These are phyloP conservation scores for Didymosphaeria variabile DNA, from an alignment of 2,329 filamentous ascomycete species.

Conservation along the genomic window DNA sequence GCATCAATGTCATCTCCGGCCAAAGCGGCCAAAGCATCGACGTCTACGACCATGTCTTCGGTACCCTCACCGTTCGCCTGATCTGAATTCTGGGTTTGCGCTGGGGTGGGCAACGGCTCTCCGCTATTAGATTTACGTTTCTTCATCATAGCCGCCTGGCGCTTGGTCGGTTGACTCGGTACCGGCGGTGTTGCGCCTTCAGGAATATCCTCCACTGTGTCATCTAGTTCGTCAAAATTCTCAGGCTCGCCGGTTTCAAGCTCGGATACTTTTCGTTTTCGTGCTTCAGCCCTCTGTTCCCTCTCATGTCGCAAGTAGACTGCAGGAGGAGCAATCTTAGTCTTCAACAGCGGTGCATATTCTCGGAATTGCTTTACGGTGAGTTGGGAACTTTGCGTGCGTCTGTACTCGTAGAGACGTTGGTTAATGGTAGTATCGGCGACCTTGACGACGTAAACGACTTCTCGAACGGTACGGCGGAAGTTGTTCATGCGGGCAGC, in stretches of 20 bases:
- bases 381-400: constrained; percentile 82
- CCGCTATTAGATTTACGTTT: constrained; percentile 4
- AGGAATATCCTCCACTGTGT: neutral
- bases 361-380: constrained; percentile 87
- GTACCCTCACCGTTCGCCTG: constrained; percentile 14
- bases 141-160: constrained; percentile 8
- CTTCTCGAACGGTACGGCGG: constrained; percentile 87
- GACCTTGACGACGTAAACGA: constrained; percentile 98
- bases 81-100: neutral
- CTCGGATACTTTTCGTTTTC: constrained; percentile 27
- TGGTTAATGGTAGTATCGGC: constrained; percentile 92
- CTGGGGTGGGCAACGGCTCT: neutral
- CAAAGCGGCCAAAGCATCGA: constrained; percentile 31
- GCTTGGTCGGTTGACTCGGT: constrained; percentile 7
- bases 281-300: constrained; percentile 46
- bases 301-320: constrained; percentile 73
- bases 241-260: constrained; percentile 1
- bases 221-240: neutral
- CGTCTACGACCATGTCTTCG: constrained; percentile 19
- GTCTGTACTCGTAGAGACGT: constrained; percentile 89
- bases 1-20: constrained; percentile 33
- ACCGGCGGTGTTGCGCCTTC: neutral
- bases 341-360: constrained; percentile 72
- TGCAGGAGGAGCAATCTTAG: constrained; percentile 73
- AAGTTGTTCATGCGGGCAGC: constrained; percentile 99